Percentiles rank a stretch among this genome's conserved stretches.
These are phyloP conservation scores for Tolypocladium inflatum DNA, from an alignment of 2,329 filamentous ascomycete genomes.

Conservation along the genomic window DNA sequence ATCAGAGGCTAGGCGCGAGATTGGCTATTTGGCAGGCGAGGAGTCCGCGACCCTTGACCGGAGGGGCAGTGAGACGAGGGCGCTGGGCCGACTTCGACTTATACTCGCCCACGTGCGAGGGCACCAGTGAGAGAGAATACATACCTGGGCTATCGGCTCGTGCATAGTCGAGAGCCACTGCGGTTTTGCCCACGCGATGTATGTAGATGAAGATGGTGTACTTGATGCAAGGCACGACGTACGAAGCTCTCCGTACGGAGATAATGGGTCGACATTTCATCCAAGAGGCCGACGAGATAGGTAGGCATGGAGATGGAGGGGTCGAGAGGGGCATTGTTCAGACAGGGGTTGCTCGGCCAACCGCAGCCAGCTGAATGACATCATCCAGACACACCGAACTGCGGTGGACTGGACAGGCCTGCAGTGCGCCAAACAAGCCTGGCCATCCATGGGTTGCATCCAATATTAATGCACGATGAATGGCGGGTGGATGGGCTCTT, in stretches of 20 bases:
- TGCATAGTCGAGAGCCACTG: not conserved
- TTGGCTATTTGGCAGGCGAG: constrained; percentile 28
- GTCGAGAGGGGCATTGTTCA: not conserved
- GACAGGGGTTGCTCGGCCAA: constrained; percentile 18
- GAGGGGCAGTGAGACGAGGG: constrained; percentile 11
- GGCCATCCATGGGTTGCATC: not conserved
- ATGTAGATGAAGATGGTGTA: not conserved
- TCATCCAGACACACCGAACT: not conserved
- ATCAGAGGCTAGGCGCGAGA: constrained; percentile 44
- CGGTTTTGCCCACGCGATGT: not conserved
- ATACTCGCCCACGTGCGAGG: constrained; percentile 28
- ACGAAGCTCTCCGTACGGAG: not conserved
- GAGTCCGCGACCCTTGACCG: constrained; percentile 8
- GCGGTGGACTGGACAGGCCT: not conserved
- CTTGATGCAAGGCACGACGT: not conserved
- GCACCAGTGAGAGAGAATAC: not conserved
- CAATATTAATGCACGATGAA: not conserved
- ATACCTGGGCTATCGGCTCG: not conserved
- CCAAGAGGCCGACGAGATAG: constrained; percentile 1
- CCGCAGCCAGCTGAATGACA: constrained; percentile 5
- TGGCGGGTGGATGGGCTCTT: not conserved
- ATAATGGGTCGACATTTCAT: not conserved
- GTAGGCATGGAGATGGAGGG: not conserved
- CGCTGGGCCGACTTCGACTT: constrained; percentile 24
- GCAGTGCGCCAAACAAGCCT: not conserved